Base-by-base conservation (phyloP, 1,284 basidiomycete genomes). In the Malassezia furfur region DNA sequence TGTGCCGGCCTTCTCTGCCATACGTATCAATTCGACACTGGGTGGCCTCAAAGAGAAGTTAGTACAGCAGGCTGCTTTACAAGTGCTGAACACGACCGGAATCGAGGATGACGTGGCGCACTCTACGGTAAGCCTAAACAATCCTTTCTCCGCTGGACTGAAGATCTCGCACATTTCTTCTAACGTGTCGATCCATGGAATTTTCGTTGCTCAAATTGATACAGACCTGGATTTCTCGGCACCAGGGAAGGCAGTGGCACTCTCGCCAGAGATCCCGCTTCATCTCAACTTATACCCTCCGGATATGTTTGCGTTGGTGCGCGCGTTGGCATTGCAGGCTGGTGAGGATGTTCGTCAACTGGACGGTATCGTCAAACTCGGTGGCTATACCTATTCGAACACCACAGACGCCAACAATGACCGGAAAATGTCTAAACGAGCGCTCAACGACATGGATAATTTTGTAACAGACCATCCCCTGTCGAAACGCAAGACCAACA, bases 261-360 rank as follows among this genome's bases (percentile, higher is more conserved):
- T 77, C 32, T 85, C 84, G 10, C 85, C 85, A 3, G 69, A 70
- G 8, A 74, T 87, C 54, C 76, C 82, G 51, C 75, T 88, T 41
- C 76, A 81, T 64, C 79, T 87, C 79, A 86, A 87, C 70, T 80
- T 85, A 59, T 83, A 85, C 62, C 85, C 85, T 19, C 75, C 81
- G 15, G 77, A 81, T 30, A 77, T 88, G 38, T 87, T 88, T 70
- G 84, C 84, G 0, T 77, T 87, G n/a, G 83, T 85, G 30, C 81
- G 85, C 28, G 78, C 79, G 2, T 78, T 87, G 5, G 84, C 83
- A 9, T 77, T 84, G 14, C 78, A 84, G 59, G 83, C 84, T 8
- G 83, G 84, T 3, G 71, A 84, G 54, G 77, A 81, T 62, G 80
- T 81, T 1, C 77, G 78, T 10, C 83, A 83, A 39, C 76, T 88